A percentile compares a stretch with the other conserved stretches of the same genome.
Evolutionary conservation across 2,329 filamentous ascomycete species (phyloP).

Genomic region (Clarireedia hainanense): DNA sequence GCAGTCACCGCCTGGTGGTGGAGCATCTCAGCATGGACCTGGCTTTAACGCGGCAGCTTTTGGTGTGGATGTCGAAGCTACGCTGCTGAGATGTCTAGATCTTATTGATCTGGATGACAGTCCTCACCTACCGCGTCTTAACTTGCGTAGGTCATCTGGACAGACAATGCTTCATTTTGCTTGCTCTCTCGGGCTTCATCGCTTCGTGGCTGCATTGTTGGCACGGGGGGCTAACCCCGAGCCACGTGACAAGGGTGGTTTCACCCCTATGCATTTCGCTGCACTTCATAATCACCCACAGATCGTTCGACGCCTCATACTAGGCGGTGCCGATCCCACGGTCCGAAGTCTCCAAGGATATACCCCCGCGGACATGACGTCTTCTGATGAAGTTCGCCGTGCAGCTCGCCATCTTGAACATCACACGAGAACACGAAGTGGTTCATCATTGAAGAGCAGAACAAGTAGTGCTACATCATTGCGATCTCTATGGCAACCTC

Average conservation of each 20-base stretch:
- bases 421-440: constrained; percentile 60
- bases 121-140: constrained; percentile 57
- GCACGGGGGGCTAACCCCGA: constrained; percentile 72
- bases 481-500: constrained; percentile 57
- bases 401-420: constrained; percentile 54
- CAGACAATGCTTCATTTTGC: constrained; percentile 78
- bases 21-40: constrained; percentile 35
- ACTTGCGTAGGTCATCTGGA: constrained; percentile 57
- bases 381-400: constrained; percentile 54
- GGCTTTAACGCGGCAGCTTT: constrained; percentile 33
- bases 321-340: constrained; percentile 64
- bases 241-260: constrained; percentile 67
- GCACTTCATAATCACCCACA: constrained; percentile 67
- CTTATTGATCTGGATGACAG: constrained; percentile 72
- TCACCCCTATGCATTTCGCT: constrained; percentile 75
- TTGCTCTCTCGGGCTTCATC: constrained; percentile 64
- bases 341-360: constrained; percentile 63
- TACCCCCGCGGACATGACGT: constrained; percentile 63
- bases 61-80: constrained; percentile 29
- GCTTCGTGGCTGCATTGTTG: constrained; percentile 69
- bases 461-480: constrained; percentile 61
- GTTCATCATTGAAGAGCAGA: constrained; percentile 49
- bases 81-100: constrained; percentile 65
- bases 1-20: constrained; percentile 35
- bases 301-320: constrained; percentile 67